Percentiles rank a stretch among this genome's conserved stretches.
Evolutionary conservation across 192 early-diverging fungal genomes (phyloP).

Genomic region (Chytriomyces confervae): DNA sequence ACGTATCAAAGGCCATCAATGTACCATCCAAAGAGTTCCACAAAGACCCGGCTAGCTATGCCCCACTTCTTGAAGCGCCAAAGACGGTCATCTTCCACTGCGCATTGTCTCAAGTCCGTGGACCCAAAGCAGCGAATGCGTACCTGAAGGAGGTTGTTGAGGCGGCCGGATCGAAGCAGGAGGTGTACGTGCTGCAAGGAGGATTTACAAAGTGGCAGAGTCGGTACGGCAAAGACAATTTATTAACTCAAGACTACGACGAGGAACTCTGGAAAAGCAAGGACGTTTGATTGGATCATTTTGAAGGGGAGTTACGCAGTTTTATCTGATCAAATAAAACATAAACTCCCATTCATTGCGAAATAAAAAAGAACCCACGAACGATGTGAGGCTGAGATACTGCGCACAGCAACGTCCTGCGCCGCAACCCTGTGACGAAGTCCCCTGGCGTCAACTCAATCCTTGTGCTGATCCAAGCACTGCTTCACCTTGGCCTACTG

Average conservation of each 20-base stretch:
- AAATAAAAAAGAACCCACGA: no score
- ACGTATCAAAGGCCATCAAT: slow-evolving; percentile 81
- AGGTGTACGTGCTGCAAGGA: slow-evolving; percentile 49
- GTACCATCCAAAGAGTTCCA: slow-evolving; percentile 70
- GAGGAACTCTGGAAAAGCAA: slow-evolving; percentile 37
- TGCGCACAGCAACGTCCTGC: no score
- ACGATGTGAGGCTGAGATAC: no score
- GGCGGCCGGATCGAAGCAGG: not conserved
- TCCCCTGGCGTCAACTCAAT: no score
- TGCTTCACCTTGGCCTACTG: no score
- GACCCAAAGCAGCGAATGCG: slow-evolving; percentile 46
- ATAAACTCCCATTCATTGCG: no score
- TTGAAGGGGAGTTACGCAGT: no score
- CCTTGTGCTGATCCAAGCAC: no score
- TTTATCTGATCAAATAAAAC: no score
- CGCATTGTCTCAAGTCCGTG: slow-evolving; percentile 76
- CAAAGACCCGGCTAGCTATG: slow-evolving; percentile 48
- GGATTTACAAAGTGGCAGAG: slow-evolving; percentile 51
- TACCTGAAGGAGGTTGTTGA: slow-evolving; percentile 23
- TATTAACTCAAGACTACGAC: slow-evolving; percentile 47
- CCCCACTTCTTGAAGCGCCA: slow-evolving; percentile 41
- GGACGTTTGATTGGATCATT: no score
- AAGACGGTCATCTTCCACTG: slow-evolving; percentile 86
- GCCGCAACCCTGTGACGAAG: no score
- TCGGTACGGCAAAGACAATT: not conserved